Conservation (phyloP, 306 rosid genomes). For the Prunus davidiana region DNA sequence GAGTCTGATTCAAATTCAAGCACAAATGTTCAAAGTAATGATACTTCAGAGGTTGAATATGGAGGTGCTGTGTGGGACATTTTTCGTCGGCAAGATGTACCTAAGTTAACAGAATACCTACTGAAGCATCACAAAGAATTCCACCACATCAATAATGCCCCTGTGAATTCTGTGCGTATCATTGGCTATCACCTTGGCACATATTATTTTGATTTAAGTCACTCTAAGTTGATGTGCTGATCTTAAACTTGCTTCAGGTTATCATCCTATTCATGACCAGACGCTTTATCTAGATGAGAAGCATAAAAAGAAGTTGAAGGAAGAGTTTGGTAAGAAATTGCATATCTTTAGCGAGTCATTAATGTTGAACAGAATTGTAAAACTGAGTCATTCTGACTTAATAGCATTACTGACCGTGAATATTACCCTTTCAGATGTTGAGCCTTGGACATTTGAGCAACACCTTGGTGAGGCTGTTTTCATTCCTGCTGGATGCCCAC, state of each 20-base stretch:
- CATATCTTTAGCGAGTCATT: constrained; percentile 7
- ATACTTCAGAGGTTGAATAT: constrained; percentile 29
- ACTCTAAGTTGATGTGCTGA: constrained; percentile 13
- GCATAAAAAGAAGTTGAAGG: constrained; percentile 59
- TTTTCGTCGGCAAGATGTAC: constrained; percentile 66
- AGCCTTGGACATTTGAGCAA: constrained; percentile 73
- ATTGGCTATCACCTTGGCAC: not conserved
- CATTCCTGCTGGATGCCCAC: constrained; percentile 73
- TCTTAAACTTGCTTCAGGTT: constrained; percentile 46
- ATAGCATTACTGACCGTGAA: constrained; percentile 6
- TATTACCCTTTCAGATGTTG: constrained; percentile 39
- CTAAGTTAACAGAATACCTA: constrained; percentile 51
- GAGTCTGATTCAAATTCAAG: constrained; percentile 15
- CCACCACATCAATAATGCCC: constrained; percentile 45
- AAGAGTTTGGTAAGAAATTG: constrained; percentile 52
- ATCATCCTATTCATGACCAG: constrained; percentile 69
- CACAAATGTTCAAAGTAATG: constrained; percentile 15
- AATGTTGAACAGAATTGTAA: constrained; percentile 4
- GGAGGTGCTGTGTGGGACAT: constrained; percentile 76
- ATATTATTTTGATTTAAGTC: not conserved
- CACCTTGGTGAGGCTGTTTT: constrained; percentile 67
- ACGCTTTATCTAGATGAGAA: constrained; percentile 48
- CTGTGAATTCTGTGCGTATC: constrained; percentile 46
- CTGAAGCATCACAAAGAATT: constrained; percentile 50
- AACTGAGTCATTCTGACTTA: constrained; percentile 1